Base-by-base conservation (phyloP, 805 yeast genomes). In the Lipomyces sp. region DNA sequence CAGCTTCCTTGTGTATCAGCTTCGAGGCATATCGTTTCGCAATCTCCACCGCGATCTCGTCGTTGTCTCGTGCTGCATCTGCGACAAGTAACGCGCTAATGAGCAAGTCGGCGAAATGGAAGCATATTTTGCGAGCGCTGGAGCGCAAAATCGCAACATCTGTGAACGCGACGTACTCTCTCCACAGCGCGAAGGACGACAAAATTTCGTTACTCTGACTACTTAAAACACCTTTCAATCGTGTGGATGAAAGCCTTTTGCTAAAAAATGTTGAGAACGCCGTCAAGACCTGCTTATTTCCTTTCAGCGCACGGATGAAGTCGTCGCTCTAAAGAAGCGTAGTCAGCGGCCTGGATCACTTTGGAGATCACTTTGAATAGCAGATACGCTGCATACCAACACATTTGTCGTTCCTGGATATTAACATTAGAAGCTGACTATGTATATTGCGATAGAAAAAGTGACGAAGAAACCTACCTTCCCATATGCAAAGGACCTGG, bases 401-500 rank as follows among this genome's bases (percentile, higher is more conserved):
- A 65, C 67, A 35, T 65, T 65, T 14, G 69, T 65, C 6, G 68
- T 65, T n/a, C 55, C 52, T 48, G 26, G 2, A 28, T 14, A 32
- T 13, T n/a, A 13, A 16, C 16, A 24, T 21, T 3, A 8, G 7
- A 6, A 39, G 42, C 31, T n/a, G 7, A 19, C n/a, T 39, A 4
- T 8, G 4, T 39, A 21, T 22, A 39, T n/a, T 7, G 14, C 6
- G 22, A 36, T 7, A 5, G 6, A n/a, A 16, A 38, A 7, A 23
- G 8, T 13, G 18, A 4, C 18, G n/a, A n/a, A n/a, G n/a, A n/a
- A n/a, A 29, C 52, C 5, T 13, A 19, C 68, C 68, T 41, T 65
- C 68, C 68, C 68, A 65, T 32, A 65, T 65, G 16, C 65, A 50
- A 13, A 61, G 61, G 6, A 65, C 68, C 48, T 65, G 69, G 11